phyloP scores from a whole-genome alignment of 306 rosid species.

The Cucurbita maxima region DNA sequence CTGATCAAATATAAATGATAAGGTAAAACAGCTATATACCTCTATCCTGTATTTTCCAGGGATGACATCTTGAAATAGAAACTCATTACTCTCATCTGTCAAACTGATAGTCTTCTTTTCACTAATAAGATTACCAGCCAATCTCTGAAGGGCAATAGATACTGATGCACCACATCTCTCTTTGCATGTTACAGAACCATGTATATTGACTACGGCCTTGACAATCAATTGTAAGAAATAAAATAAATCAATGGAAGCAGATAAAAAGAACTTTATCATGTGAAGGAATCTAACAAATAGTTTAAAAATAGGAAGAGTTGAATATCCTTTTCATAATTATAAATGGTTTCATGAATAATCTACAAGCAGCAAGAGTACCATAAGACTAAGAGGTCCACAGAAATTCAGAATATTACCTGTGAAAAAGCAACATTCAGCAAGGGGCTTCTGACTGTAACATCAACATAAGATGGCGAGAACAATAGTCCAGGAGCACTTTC shows the following conservation, averaged over 20 bases:
- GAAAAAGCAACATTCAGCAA: conserved; percentile 66
- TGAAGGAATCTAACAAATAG: conserved; percentile 2
- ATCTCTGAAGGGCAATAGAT: conserved; percentile 50
- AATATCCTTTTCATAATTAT: not conserved
- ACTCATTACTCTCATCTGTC: conserved; percentile 46
- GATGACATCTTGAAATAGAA: conserved; percentile 46
- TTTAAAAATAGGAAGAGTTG: not conserved
- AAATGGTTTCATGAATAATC: not conserved
- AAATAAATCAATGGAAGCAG: not conserved
- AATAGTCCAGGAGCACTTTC: conserved; percentile 76
- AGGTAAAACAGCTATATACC: conserved; percentile 34
- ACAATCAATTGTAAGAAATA: conserved; percentile 4
- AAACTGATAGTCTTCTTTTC: conserved; percentile 47
- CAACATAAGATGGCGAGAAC: conserved; percentile 68
- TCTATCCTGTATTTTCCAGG: conserved; percentile 90
- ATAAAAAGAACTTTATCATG: not conserved
- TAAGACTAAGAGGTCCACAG: not conserved
- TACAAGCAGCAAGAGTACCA: not conserved
- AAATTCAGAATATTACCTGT: conserved; percentile 37
- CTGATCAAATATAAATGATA: conserved; percentile 10
- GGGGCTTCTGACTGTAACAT: conserved; percentile 66
- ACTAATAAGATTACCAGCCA: conserved; percentile 30
- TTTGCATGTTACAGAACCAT: conserved; percentile 65
- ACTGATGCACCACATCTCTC: conserved; percentile 72
- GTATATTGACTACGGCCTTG: conserved; percentile 81